Evolutionary conservation across 192 early-diverging fungal species (phyloP).

Genomic region (Backusella westeae): DNA sequence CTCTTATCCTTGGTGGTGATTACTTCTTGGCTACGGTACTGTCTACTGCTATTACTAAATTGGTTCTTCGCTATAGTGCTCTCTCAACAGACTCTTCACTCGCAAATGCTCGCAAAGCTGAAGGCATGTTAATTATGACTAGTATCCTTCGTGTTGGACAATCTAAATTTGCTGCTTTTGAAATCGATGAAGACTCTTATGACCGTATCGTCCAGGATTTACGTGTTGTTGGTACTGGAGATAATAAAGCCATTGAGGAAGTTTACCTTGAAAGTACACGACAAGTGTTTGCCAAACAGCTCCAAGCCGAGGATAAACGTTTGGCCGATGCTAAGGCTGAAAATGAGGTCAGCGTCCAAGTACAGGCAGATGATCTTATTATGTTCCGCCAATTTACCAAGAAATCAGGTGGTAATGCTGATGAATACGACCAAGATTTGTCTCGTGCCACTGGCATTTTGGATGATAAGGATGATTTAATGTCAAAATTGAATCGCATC

Average conservation of each 20-base stretch:
- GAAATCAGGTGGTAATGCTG: slow-evolving; percentile 56
- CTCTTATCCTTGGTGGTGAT: slow-evolving; percentile 88
- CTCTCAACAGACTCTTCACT: slow-evolving; percentile 44
- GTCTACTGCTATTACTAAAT: slow-evolving; percentile 85
- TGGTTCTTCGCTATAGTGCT: slow-evolving; percentile 76
- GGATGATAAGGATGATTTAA: slow-evolving; percentile 71
- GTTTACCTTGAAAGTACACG: slow-evolving; percentile 59
- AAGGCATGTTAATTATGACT: slow-evolving; percentile 98
- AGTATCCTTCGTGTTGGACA: slow-evolving; percentile 91
- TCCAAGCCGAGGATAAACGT: slow-evolving; percentile 66
- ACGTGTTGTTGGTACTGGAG: slow-evolving; percentile 64
- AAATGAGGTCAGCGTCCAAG: slow-evolving; percentile 58
- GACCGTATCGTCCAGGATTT: slow-evolving; percentile 90
- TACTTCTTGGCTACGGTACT: slow-evolving; percentile 89
- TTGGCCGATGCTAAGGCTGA: slow-evolving; percentile 62
- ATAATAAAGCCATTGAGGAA: slow-evolving; percentile 52
- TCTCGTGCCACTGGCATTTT: slow-evolving; percentile 76
- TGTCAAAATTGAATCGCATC: slow-evolving; percentile 91
- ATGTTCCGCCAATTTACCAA: slow-evolving; percentile 84
- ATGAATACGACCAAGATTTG: slow-evolving; percentile 88
- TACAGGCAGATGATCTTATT: slow-evolving; percentile 90
- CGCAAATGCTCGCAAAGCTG: slow-evolving; percentile 81
- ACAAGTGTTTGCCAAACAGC: slow-evolving; percentile 60
- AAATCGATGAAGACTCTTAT: slow-evolving; percentile 97
- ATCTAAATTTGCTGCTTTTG: slow-evolving; percentile 75